Percentiles rank a stretch among this genome's conserved stretches.
These are phyloP conservation scores for Chloranthus sessilifolius DNA, from an alignment of 164 flowering plant species.

Conservation along the genomic window DNA sequence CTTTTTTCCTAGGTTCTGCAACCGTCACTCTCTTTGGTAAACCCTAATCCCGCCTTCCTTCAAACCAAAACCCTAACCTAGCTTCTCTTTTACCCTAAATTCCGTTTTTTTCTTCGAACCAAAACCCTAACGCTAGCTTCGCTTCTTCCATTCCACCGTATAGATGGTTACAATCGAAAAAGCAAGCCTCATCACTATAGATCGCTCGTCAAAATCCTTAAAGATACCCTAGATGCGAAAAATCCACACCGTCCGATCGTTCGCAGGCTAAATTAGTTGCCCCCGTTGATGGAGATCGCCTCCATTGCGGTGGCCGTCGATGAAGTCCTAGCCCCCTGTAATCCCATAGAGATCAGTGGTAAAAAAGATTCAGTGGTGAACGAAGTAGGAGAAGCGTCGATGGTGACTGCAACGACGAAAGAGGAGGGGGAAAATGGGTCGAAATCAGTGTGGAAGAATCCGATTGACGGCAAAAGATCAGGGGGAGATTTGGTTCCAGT, in stretches of 20 bases:
- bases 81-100: too few species aligned
- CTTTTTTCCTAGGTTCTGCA: too few species aligned
- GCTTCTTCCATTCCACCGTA: too few species aligned
- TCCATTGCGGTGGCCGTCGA: slow-evolving; percentile 7
- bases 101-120: background rate
- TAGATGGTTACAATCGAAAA: background rate
- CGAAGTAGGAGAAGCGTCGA: slow-evolving; percentile 10
- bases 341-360: background rate
- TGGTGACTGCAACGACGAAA: slow-evolving; percentile 33
- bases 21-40: slow-evolving; percentile 2
- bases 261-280: background rate
- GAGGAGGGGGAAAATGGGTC: slow-evolving; percentile 20
- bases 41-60: slow-evolving; percentile 7
- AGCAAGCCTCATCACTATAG: background rate
- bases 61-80: slow-evolving; percentile 2
- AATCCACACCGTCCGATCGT: background rate
- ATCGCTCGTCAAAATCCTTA: background rate
- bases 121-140: slow-evolving; percentile 3
- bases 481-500: slow-evolving; percentile 29
- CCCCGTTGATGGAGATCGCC: slow-evolving; percentile 13
- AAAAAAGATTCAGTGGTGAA: background rate
- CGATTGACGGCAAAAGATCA: slow-evolving; percentile 19
- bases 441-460: slow-evolving; percentile 58
- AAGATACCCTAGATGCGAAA: background rate
- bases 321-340: background rate